phyloP scores from a whole-genome alignment of 306 rosid genomes.

The Vigna radiata region DNA sequence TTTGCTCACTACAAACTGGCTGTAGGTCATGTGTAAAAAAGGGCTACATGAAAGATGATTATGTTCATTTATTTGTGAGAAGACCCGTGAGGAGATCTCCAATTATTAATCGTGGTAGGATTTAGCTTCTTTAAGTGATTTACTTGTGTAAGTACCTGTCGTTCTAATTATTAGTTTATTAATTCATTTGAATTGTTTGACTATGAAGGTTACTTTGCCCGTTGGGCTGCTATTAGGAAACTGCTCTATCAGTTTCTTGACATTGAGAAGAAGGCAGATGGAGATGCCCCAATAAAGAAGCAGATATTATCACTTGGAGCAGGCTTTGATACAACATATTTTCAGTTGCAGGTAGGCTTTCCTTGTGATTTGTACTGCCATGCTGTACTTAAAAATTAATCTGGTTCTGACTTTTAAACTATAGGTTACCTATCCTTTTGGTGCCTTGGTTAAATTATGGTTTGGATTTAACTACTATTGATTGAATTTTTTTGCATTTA shows the following conservation, averaged over 20 bases:
- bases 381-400: not conserved
- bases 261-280: constrained; percentile 46
- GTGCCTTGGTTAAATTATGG: constrained; percentile 14
- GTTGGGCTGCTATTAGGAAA: constrained; percentile 94
- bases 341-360: constrained; percentile 87
- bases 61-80: constrained; percentile 83
- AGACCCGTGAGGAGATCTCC: constrained; percentile 94
- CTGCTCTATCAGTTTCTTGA: constrained; percentile 88
- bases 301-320: constrained; percentile 87
- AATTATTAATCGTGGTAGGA: constrained; percentile 91
- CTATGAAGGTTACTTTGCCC: constrained; percentile 84
- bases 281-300: constrained; percentile 40
- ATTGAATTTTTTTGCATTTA: constrained; percentile 17
- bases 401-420: constrained; percentile 11
- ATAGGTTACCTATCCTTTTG: constrained; percentile 23
- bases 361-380: constrained; percentile 42
- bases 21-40: constrained; percentile 91
- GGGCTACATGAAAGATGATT: constrained; percentile 96
- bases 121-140: not conserved
- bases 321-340: constrained; percentile 93
- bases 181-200: constrained; percentile 32
- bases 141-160: not conserved
- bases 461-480: constrained; percentile 35
- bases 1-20: constrained; percentile 35
- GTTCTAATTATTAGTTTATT: constrained; percentile 26